phyloP scores from a whole-genome alignment of 306 rosid genomes.

The Prunus persica region DNA sequence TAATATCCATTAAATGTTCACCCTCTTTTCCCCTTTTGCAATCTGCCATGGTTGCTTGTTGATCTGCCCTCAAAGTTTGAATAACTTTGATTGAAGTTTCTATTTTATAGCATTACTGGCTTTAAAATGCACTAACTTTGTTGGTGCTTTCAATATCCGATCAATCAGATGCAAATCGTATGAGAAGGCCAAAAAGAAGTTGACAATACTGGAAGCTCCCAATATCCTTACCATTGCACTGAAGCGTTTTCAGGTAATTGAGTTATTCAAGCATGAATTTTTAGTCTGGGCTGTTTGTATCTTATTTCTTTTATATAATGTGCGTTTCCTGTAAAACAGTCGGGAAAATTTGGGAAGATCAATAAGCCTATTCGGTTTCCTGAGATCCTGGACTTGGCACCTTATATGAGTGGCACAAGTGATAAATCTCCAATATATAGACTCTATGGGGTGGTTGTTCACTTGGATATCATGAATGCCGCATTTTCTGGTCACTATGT shows the following conservation, averaged over 20 bases:
- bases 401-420: slow-evolving; percentile 86
- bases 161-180: slow-evolving; percentile 85
- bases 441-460: slow-evolving; percentile 90
- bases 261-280: slow-evolving; percentile 9
- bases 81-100: not conserved
- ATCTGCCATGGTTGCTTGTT: not conserved
- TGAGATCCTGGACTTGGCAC: slow-evolving; percentile 80
- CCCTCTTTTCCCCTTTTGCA: not conserved
- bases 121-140: not conserved
- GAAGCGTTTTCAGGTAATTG: slow-evolving; percentile 89
- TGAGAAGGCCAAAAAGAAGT: slow-evolving; percentile 93
- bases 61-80: not conserved
- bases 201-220: slow-evolving; percentile 89
- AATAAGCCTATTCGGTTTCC: slow-evolving; percentile 84
- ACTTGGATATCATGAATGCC: slow-evolving; percentile 90
- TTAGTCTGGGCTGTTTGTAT: slow-evolving; percentile 2
- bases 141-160: slow-evolving; percentile 4
- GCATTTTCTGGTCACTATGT: slow-evolving; percentile 97
- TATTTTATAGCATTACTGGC: not conserved
- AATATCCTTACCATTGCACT: slow-evolving; percentile 93
- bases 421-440: slow-evolving; percentile 82
- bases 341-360: slow-evolving; percentile 96
- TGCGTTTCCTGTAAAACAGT: slow-evolving; percentile 35
- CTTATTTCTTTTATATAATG: not conserved
- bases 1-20: not conserved